Conservation (phyloP, 306 rosid species). For the Rosa persica region DNA sequence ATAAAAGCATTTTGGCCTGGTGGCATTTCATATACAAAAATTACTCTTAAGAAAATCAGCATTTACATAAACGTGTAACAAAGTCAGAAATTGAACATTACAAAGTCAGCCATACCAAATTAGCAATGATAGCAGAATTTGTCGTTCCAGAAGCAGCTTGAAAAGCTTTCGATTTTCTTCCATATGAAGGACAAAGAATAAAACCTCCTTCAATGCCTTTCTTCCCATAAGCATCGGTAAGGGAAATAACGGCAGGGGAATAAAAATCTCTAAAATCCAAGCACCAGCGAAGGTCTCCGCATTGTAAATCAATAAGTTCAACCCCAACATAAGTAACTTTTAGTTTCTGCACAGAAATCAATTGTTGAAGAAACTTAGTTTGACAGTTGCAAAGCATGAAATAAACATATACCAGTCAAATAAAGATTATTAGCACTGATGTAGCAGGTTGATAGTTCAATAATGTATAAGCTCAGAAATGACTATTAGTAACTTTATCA, state of each 20-base stretch:
- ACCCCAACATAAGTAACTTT: slow-evolving; percentile 84
- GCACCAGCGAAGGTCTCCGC: slow-evolving; percentile 99
- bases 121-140: slow-evolving; percentile 68
- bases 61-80: not conserved
- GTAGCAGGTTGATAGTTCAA: not conserved
- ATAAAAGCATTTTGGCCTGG: too few relatives aligned
- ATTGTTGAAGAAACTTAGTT: slow-evolving; percentile 28
- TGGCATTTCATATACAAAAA: slow-evolving; percentile 26
- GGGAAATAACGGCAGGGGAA: slow-evolving; percentile 78
- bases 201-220: slow-evolving; percentile 81
- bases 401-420: not conserved
- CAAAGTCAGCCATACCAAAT: slow-evolving; percentile 60
- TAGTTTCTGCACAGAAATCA: slow-evolving; percentile 66
- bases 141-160: slow-evolving; percentile 92
- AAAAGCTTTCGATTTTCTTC: slow-evolving; percentile 94
- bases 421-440: not conserved
- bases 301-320: slow-evolving; percentile 68
- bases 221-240: slow-evolving; percentile 73
- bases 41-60: slow-evolving; percentile 22
- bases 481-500: not conserved
- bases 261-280: slow-evolving; percentile 99
- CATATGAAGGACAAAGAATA: slow-evolving; percentile 88
- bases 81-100: slow-evolving; percentile 12
- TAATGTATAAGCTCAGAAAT: not conserved
- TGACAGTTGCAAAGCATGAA: not conserved